These are phyloP conservation scores for Pythium insidiosum DNA, from an alignment of 352 stramenopile species.

Conservation along the genomic window DNA sequence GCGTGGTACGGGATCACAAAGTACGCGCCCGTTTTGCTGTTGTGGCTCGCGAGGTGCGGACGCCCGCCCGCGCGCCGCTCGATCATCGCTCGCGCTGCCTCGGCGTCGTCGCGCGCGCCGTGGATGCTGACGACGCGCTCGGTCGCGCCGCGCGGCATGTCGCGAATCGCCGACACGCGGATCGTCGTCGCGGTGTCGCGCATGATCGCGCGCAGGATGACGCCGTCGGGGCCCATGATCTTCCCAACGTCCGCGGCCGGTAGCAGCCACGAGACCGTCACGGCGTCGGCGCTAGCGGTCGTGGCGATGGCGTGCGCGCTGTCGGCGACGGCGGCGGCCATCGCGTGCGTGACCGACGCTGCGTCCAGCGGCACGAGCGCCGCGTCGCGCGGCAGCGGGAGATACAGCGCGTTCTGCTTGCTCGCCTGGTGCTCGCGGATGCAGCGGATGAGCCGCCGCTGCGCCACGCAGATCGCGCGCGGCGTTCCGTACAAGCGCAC, in stretches of 20 bases:
- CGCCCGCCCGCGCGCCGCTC: constrained; percentile 31
- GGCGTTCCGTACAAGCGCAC: constrained; percentile 51
- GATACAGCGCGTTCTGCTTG: constrained; percentile 48
- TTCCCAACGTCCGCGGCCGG: constrained; percentile 35
- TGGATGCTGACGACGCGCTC: constrained; percentile 40
- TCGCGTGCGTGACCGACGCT: too few species aligned
- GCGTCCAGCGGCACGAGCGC: constrained; percentile 20
- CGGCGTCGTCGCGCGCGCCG: constrained; percentile 23
- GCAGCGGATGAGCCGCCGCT: constrained; percentile 46
- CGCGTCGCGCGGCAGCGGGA: constrained; percentile 19
- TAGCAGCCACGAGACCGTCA: constrained; percentile 38
- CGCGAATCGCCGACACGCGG: constrained; percentile 22
- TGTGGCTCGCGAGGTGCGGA: constrained; percentile 15
- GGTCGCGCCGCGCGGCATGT: constrained; percentile 30
- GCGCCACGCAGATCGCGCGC: constrained; percentile 48
- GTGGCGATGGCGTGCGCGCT: constrained; percentile 31
- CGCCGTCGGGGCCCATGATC: constrained; percentile 49
- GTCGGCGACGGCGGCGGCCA: constrained; percentile 26
- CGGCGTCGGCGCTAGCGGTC: constrained; percentile 6
- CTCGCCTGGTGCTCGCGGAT: constrained; percentile 35
- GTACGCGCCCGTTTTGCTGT: constrained; percentile 39
- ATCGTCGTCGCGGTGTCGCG: constrained; percentile 33
- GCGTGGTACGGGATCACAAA: constrained; percentile 51
- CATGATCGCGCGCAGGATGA: constrained; percentile 34
- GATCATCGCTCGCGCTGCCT: constrained; percentile 28